Conservation (phyloP, 2,329 filamentous ascomycete species). For the Stagonosporopsis cucurbitacearum region DNA sequence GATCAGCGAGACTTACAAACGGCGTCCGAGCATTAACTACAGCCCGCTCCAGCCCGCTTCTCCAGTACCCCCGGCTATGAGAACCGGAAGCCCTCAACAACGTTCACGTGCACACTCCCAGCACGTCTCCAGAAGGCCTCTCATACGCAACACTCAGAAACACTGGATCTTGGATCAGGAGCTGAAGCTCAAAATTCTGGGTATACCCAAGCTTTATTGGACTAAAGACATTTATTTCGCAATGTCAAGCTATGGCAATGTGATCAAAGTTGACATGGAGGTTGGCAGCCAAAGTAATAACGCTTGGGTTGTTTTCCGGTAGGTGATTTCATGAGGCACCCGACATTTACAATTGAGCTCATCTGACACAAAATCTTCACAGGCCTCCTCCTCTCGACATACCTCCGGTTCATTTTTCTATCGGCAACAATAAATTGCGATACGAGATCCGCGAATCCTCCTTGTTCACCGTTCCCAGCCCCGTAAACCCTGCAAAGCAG, state of each 20-base stretch:
- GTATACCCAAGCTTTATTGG: conserved; percentile 27
- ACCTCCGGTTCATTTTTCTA: conserved; percentile 17
- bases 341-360: neutral
- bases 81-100: neutral
- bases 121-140: neutral
- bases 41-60: neutral
- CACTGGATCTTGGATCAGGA: conserved; percentile 33
- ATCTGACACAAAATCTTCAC: neutral
- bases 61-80: neutral
- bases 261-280: conserved; percentile 41
- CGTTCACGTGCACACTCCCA: conserved; percentile 1
- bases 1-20: conserved; percentile 26
- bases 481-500: conserved; percentile 25
- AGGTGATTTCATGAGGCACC: neutral
- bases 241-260: conserved; percentile 33
- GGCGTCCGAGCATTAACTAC: neutral
- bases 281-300: conserved; percentile 5
- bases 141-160: conserved; percentile 1
- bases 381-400: conserved; percentile 24
- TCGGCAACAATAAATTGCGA: conserved; percentile 13
- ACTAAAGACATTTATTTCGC: conserved; percentile 31
- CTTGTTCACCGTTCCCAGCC: conserved; percentile 27
- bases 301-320: conserved; percentile 38
- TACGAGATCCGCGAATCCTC: conserved; percentile 11
- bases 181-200: conserved; percentile 27